Percentiles rank a stretch among this genome's conserved stretches.
Conservation (phyloP, 176 grass and related monocot species). For the Aechmea fasciata region DNA sequence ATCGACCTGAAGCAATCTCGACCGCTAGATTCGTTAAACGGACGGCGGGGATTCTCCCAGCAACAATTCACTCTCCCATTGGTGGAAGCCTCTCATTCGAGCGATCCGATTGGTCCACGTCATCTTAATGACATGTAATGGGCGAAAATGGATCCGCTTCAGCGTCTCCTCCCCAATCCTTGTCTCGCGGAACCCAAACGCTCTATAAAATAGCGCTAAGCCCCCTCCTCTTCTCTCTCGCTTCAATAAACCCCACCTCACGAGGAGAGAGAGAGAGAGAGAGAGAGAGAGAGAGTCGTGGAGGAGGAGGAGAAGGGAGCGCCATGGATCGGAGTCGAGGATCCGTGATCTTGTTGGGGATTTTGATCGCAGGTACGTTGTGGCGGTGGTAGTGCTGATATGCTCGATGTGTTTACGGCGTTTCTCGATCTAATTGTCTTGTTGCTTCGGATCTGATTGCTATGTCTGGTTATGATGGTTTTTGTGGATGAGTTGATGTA, state of each 20-base stretch:
- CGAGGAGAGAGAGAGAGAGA: neutral
- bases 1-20: neutral
- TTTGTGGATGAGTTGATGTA: conserved; percentile 2
- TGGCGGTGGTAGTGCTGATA: neutral
- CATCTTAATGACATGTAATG: conserved; percentile 26
- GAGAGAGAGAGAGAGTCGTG: neutral
- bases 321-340: conserved; percentile 4
- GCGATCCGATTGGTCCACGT: conserved; percentile 27
- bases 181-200: neutral
- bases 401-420: neutral
- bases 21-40: conserved; percentile 17
- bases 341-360: conserved; percentile 7
- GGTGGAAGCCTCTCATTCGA: neutral
- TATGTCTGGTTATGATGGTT: neutral
- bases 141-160: neutral
- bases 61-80: conserved; percentile 19
- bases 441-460: neutral
- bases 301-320: neutral
- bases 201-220: no score
- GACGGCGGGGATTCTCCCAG: conserved; percentile 21
- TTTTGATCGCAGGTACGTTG: conserved; percentile 29
- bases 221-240: neutral
- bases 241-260: neutral
- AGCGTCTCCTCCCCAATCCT: conserved; percentile 1
- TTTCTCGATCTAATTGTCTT: conserved; percentile 6